A percentile compares a stretch with the other conserved stretches of the same genome.
phyloP scores from a whole-genome alignment of 2,329 filamentous ascomycete species.

The Colletotrichum limetticola region DNA sequence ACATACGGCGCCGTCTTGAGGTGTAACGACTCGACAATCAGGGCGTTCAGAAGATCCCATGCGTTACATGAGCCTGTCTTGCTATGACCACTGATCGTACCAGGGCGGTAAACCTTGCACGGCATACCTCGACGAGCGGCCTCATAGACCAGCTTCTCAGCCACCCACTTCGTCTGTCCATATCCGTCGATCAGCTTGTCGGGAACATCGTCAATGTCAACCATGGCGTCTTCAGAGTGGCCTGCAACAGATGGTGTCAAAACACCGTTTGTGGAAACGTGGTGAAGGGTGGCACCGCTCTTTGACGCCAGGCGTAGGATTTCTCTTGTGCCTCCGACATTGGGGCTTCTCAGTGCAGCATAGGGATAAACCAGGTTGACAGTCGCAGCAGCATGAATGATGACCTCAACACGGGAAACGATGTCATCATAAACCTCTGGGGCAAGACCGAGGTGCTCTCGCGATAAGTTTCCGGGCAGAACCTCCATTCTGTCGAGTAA shows the following conservation, averaged over 20 bases:
- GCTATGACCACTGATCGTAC: slow-evolving; percentile 84
- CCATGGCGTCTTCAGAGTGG: slow-evolving; percentile 76
- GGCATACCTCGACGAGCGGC: slow-evolving; percentile 76
- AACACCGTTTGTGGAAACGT: slow-evolving; percentile 84
- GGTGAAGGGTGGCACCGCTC: slow-evolving; percentile 78
- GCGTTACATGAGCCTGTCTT: slow-evolving; percentile 79
- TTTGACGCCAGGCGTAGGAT: slow-evolving; percentile 76
- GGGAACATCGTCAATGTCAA: slow-evolving; percentile 75
- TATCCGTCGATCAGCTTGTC: slow-evolving; percentile 78
- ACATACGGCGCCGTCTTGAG: slow-evolving; percentile 77
- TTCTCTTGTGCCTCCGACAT: slow-evolving; percentile 83
- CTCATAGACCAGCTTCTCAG: slow-evolving; percentile 78
- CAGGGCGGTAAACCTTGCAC: slow-evolving; percentile 76
- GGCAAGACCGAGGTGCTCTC: slow-evolving; percentile 75
- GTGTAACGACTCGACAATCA: slow-evolving; percentile 81
- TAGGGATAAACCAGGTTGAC: slow-evolving; percentile 88
- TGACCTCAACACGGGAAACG: slow-evolving; percentile 73
- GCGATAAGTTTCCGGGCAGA: slow-evolving; percentile 77
- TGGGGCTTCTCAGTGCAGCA: slow-evolving; percentile 77
- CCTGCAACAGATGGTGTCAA: slow-evolving; percentile 76
- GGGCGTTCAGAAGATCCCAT: slow-evolving; percentile 80
- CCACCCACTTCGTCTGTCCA: slow-evolving; percentile 85
- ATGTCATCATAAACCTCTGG: slow-evolving; percentile 73
- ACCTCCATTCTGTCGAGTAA: slow-evolving; percentile 84
- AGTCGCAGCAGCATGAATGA: slow-evolving; percentile 81